Evolutionary conservation across 495 filamentous ascomycete species (phyloP), one percentile per base, ranked within the genome.

Genomic region (Amphirosellinia nigrospora): DNA sequence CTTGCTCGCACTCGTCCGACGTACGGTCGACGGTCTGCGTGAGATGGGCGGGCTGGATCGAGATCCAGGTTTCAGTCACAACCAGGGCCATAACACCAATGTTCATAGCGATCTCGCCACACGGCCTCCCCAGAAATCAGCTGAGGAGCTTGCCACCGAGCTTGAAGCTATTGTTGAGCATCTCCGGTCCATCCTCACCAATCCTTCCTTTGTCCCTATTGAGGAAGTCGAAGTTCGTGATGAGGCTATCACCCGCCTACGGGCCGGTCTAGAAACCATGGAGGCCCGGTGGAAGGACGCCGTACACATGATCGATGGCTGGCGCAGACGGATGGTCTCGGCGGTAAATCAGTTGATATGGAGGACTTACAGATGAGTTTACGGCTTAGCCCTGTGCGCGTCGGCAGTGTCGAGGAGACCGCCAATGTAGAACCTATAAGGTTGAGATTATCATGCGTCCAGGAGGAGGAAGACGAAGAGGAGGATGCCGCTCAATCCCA

Each of bases 141-240:
- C 71, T 4, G 92, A 93, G 58, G 89, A 90, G 32, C 81, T 98
- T 50, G 88, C 92, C 0, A 71, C 77, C 8, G 91, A 95, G 65
- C 86, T 97, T 79, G 89, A 93, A 32, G 79, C 79, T 4, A 89
- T 95, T 1, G 84, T 98, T 67, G 89, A 91, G 61, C 93, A 96
- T 71, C 83, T 98, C 58, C 87, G 90, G 70, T 92, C 86, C 4
- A 84, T 99, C 43, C 83, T 99, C 34, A 97, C 94, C 13, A 97
- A 98, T 71, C 96, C 96, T 6, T 95, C 93, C 10, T 99, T 98
- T 79, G 96, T 98, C 38, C 92, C 96, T 0, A 85, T 99, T n/a
- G 96, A 98, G 76, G 86, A 98, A 78, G 92, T 98, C 8, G 93
- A 94, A 69, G 82, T 94, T 21, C 88, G 95, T 36, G 95, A 99